phyloP scores from a whole-genome alignment of 768 basidiomycete genomes.

The Serendipita sp. region DNA sequence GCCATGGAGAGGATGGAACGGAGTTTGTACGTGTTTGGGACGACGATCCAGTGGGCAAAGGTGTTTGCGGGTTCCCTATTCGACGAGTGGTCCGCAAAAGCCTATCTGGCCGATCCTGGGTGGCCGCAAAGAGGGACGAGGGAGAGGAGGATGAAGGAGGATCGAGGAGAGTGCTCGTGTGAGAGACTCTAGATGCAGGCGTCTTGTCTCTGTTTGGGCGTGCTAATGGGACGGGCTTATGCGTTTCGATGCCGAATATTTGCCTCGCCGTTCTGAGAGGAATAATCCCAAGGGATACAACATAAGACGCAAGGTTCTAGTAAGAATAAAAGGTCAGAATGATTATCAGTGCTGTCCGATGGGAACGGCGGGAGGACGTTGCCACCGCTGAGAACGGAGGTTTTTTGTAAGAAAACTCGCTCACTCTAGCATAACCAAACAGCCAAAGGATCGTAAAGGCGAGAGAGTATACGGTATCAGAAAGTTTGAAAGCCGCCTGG shows the following conservation, averaged over 20 bases:
- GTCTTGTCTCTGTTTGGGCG: not conserved
- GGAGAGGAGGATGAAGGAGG: no score
- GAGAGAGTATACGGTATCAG: not conserved
- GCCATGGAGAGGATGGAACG: not conserved
- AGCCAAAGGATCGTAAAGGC: not conserved
- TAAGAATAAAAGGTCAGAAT: not conserved
- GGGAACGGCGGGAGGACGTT: not conserved
- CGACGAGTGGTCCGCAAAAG: no score
- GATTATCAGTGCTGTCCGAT: not conserved
- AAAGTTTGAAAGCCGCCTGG: not conserved
- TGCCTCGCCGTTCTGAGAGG: not conserved
- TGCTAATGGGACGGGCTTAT: not conserved
- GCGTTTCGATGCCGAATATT: not conserved
- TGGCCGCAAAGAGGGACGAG: no score
- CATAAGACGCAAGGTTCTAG: not conserved
- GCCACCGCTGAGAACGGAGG: no score
- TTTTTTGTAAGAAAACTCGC: not conserved
- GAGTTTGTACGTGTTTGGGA: not conserved
- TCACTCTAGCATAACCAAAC: conserved; percentile 4
- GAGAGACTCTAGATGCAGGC: not conserved
- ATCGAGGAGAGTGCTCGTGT: no score
- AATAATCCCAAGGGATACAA: conserved; percentile 1
- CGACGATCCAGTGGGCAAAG: not conserved
- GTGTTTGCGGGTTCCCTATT: no score
- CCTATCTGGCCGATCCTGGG: no score